phyloP scores from a whole-genome alignment of 495 filamentous ascomycete species.

The Viridothelium virens region DNA sequence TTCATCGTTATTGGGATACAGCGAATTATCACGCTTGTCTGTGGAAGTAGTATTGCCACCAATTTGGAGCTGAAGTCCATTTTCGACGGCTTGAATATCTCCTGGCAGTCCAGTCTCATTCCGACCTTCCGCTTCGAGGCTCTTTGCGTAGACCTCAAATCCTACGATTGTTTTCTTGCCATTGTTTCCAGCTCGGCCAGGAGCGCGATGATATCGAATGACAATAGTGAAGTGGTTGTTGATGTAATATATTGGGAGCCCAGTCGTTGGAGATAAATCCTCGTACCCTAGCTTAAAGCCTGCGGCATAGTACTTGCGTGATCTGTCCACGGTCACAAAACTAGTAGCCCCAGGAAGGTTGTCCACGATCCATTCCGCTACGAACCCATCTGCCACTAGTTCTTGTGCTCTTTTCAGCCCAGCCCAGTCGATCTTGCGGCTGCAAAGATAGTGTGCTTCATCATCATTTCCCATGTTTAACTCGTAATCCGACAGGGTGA shows the following conservation, averaged over 20 bases:
- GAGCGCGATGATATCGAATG: conserved; percentile 71
- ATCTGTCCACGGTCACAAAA: conserved; percentile 85
- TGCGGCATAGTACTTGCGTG: conserved; percentile 83
- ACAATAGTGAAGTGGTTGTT: conserved; percentile 91
- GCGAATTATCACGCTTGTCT: conserved; percentile 50
- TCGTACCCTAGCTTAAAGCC: conserved; percentile 90
- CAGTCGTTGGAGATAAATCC: conserved; percentile 54
- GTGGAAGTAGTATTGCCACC: conserved; percentile 51
- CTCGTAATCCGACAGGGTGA: conserved; percentile 82
- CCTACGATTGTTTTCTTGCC: conserved; percentile 81
- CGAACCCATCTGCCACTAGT: conserved; percentile 74
- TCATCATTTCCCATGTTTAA: conserved; percentile 73
- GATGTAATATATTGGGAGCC: conserved; percentile 63
- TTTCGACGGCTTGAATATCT: conserved; percentile 53
- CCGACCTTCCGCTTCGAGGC: conserved; percentile 57
- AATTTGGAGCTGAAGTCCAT: conserved; percentile 61
- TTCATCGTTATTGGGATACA: conserved; percentile 46
- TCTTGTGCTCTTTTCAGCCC: conserved; percentile 65
- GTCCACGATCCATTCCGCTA: conserved; percentile 93
- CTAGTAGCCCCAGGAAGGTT: conserved; percentile 89
- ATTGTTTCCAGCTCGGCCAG: conserved; percentile 56
- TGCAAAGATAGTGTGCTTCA: conserved; percentile 70
- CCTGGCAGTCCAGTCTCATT: conserved; percentile 57
- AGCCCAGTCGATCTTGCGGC: conserved; percentile 51
- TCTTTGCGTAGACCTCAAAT: conserved; percentile 90